These are phyloP conservation scores for Dimargaris verticillata DNA, from an alignment of 192 early-diverging fungal genomes.

Conservation along the genomic window DNA sequence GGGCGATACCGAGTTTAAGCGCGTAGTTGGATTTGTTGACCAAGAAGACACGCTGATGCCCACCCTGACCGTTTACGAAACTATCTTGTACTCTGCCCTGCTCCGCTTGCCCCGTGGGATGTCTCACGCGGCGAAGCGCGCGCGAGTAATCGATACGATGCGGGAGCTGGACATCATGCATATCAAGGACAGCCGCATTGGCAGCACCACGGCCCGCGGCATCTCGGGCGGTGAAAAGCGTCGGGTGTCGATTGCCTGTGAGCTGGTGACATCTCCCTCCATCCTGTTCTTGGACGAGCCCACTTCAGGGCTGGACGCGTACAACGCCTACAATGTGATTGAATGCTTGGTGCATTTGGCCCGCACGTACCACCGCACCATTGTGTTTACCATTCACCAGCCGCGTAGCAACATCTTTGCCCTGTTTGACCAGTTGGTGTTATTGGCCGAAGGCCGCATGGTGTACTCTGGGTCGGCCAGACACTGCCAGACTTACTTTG, in stretches of 20 bases:
- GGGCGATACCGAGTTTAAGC: conserved; percentile 47
- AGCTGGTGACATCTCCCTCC: conserved; percentile 79
- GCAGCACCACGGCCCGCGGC: conserved; percentile 46
- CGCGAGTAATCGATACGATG: conserved; percentile 63
- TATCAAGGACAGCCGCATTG: conserved; percentile 69
- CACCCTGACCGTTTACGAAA: conserved; percentile 80
- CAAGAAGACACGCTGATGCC: conserved; percentile 79
- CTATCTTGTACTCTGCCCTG: conserved; percentile 74
- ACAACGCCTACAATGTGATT: conserved; percentile 89
- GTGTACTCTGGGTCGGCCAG: conserved; percentile 67
- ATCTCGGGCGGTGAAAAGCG: conserved; percentile 88
- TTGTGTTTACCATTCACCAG: conserved; percentile 90
- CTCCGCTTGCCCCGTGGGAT: conserved; percentile 60
- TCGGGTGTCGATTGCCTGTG: conserved; percentile 84
- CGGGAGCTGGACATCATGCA: conserved; percentile 67
- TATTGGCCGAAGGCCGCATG: conserved; percentile 64
- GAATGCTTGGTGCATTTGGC: conserved; percentile 71
- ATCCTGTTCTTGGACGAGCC: conserved; percentile 83
- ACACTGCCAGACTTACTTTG: conserved; percentile 50
- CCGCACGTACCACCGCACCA: conserved; percentile 53
- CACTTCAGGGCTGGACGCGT: conserved; percentile 73
- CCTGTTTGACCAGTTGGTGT: conserved; percentile 75
- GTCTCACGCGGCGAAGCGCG: conserved; percentile 47
- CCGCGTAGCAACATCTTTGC: conserved; percentile 82
- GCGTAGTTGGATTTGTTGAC: conserved; percentile 66